Percentiles rank a stretch among this genome's conserved stretches.
phyloP scores from a whole-genome alignment of 306 rosid genomes.

The Rubus parviflorus region DNA sequence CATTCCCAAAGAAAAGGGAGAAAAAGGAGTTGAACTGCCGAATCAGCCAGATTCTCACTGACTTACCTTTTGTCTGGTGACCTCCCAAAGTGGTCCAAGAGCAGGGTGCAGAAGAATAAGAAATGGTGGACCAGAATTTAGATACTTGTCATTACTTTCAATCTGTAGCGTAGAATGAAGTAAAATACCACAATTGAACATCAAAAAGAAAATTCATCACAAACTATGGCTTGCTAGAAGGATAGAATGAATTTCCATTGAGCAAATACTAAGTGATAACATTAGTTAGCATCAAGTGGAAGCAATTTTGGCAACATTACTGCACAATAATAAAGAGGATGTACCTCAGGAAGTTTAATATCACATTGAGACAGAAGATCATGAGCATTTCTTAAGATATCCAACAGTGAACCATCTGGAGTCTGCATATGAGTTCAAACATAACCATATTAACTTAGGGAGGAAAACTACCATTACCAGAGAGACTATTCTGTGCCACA shows the following conservation, averaged over 20 bases:
- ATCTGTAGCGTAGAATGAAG: conserved; percentile 52
- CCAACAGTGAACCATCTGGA: conserved; percentile 88
- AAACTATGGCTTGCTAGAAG: conserved; percentile 14
- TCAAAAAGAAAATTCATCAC: conserved; percentile 2
- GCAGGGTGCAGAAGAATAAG: conserved; percentile 91
- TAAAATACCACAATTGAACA: conserved; percentile 6
- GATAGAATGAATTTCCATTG: conserved; percentile 15
- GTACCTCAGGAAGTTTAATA: conserved; percentile 83
- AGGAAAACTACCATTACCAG: not conserved
- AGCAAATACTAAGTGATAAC: conserved; percentile 8
- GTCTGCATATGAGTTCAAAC: conserved; percentile 58
- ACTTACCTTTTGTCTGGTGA: conserved; percentile 80
- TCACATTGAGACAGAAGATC: conserved; percentile 83
- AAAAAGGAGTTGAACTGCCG: not conserved
- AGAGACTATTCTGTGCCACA: not conserved
- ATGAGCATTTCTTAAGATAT: conserved; percentile 71
- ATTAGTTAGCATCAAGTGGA: conserved; percentile 16
- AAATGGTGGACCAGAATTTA: conserved; percentile 86
- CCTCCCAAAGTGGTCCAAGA: conserved; percentile 99
- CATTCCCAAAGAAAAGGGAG: not conserved
- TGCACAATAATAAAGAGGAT: conserved; percentile 11
- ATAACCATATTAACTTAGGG: conserved; percentile 10
- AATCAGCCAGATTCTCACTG: not conserved
- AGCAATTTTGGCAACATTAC: conserved; percentile 19
- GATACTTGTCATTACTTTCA: conserved; percentile 67